Percentiles rank a stretch among this genome's conserved stretches.
Conservation (phyloP, 257 asterid genomes). For the Nicotiana undulata region DNA sequence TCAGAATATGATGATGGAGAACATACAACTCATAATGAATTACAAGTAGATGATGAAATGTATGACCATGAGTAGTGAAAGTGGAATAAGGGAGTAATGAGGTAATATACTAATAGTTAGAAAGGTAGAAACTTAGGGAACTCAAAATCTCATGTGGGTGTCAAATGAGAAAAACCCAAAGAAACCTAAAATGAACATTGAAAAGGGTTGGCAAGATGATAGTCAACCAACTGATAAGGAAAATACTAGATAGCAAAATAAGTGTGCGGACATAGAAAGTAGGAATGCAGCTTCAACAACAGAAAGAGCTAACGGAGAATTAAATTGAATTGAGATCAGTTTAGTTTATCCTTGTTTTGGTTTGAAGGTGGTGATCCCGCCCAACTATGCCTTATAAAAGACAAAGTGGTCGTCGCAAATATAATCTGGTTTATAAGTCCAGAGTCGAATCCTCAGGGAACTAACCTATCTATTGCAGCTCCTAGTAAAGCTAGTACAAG, state of each 20-base stretch:
- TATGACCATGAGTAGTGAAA: not conserved
- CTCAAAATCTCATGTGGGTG: not conserved
- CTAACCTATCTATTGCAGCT: too few species aligned
- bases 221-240: not conserved
- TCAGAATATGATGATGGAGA: not conserved
- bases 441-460: too few species aligned
- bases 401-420: too few species aligned
- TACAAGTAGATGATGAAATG: not conserved
- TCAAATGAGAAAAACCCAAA: not conserved
- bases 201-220: not conserved
- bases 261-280: not conserved
- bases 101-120: not conserved
- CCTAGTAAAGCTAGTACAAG: too few species aligned
- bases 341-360: not conserved
- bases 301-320: not conserved
- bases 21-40: not conserved
- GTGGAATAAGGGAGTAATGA: not conserved
- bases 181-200: not conserved
- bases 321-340: not conserved
- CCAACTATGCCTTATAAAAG: too few species aligned
- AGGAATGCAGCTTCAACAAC: not conserved
- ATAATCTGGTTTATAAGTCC: too few species aligned
- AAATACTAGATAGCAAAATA: not conserved
- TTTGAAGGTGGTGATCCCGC: not conserved
- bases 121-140: not conserved